Evolutionary conservation across 306 rosid species (phyloP).

Genomic region (Fragaria ananassa): DNA sequence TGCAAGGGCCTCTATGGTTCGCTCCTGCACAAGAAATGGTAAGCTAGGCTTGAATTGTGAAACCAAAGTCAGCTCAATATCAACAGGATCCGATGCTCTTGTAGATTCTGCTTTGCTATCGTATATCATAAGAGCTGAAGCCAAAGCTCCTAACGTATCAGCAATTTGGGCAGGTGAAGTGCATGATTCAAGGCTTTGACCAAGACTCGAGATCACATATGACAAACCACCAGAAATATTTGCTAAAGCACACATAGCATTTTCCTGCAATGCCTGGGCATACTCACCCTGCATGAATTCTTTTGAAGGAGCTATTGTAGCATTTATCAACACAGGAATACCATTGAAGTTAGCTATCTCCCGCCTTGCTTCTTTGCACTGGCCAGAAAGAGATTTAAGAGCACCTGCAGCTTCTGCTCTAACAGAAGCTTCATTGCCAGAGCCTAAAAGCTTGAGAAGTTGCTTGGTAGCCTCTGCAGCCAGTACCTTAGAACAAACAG

Average conservation of each 20-base stretch:
- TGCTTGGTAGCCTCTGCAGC: conserved; percentile 77
- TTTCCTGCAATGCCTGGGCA: conserved; percentile 97
- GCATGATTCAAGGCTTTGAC: conserved; percentile 99
- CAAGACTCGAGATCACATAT: conserved; percentile 89
- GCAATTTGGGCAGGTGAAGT: conserved; percentile 79
- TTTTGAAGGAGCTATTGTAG: conserved; percentile 99
- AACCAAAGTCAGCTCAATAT: conserved; percentile 80
- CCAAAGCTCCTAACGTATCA: conserved; percentile 95
- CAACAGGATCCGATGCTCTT: conserved; percentile 75
- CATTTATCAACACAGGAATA: conserved; percentile 92
- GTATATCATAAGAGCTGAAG: conserved; percentile 98
- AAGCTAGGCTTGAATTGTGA: conserved; percentile 65
- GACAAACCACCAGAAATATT: conserved; percentile 98
- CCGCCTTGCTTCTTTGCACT: conserved; percentile 88
- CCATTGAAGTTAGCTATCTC: conserved; percentile 90
- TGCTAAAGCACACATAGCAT: conserved; percentile 99
- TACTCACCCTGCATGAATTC: conserved; percentile 97
- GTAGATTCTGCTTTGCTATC: conserved; percentile 81
- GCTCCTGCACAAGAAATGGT: conserved; percentile 88
- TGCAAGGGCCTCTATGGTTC: conserved; percentile 96
- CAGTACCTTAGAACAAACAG: conserved; percentile 78
- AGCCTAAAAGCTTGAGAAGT: conserved; percentile 84
- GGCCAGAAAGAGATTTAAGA: conserved; percentile 88
- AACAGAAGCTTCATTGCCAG: conserved; percentile 84
- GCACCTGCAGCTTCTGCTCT: conserved; percentile 99